These are phyloP conservation scores for Monilinia aucupariae DNA, from an alignment of 2,329 filamentous ascomycete species.

Conservation along the genomic window DNA sequence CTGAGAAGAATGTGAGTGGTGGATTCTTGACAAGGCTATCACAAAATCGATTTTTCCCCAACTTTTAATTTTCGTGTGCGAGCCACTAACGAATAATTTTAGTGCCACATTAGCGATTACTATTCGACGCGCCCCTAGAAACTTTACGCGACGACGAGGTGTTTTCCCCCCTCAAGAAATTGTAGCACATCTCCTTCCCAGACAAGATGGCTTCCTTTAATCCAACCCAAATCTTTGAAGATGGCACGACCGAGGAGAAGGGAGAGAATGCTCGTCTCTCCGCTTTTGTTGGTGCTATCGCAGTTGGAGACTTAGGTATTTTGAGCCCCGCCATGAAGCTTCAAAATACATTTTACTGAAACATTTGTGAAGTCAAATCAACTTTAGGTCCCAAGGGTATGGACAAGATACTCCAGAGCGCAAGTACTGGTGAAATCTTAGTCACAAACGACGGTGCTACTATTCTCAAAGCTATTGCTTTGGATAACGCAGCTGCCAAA, in stretches of 20 bases:
- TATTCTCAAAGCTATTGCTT: constrained; percentile 94
- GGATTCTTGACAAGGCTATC: constrained; percentile 13
- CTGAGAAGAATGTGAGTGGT: constrained; percentile 6
- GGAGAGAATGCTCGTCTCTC: constrained; percentile 97
- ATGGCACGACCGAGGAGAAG: constrained; percentile 96
- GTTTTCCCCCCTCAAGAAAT: constrained; percentile 17
- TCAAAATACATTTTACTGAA: constrained; percentile 1
- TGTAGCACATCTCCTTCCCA: constrained; percentile 13
- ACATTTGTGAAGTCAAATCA: constrained; percentile 66
- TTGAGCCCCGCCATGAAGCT: constrained; percentile 13
- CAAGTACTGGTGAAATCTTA: constrained; percentile 96
- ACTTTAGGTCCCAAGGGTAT: constrained; percentile 96
- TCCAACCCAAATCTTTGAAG: constrained; percentile 96
- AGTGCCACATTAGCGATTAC: constrained; percentile 18
- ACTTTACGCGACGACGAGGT: constrained; percentile 19
- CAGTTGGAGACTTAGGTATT: constrained; percentile 72
- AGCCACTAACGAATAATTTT: constrained; percentile 15
- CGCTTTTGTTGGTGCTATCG: constrained; percentile 97
- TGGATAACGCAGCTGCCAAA: constrained; percentile 97
- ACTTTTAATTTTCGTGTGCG: constrained; percentile 19
- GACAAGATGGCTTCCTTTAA: constrained; percentile 54
- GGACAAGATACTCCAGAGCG: constrained; percentile 62
- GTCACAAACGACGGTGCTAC: constrained; percentile 99
- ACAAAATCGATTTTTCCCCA: constrained; percentile 15
- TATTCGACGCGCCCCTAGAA: constrained; percentile 14